Evolutionary conservation across 2,329 filamentous ascomycete species (phyloP).

Genomic region (Colletotrichum spaethianum): DNA sequence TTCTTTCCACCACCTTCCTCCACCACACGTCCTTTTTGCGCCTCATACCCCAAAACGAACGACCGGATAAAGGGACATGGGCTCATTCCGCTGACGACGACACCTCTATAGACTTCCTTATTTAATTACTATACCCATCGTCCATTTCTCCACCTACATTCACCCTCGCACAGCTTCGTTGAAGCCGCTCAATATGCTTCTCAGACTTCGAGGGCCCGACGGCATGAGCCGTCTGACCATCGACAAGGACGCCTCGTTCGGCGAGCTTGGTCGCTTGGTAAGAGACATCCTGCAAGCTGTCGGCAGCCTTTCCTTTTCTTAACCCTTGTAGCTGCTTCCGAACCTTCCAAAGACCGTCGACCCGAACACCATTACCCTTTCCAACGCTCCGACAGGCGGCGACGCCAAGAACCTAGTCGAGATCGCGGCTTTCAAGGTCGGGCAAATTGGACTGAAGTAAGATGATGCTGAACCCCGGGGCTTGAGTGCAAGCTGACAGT

Average conservation of each 20-base stretch:
- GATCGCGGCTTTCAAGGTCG: slow-evolving; percentile 68
- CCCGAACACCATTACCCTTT: slow-evolving; percentile 71
- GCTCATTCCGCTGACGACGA: slow-evolving; percentile 12
- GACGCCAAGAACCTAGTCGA: slow-evolving; percentile 73
- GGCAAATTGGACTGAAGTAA: slow-evolving; percentile 73
- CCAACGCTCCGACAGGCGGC: slow-evolving; percentile 71
- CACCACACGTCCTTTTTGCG: slow-evolving; percentile 13
- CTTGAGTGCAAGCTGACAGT: slow-evolving; percentile 42
- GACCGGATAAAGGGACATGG: slow-evolving; percentile 10
- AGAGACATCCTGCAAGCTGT: slow-evolving; percentile 20
- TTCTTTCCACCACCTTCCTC: slow-evolving; percentile 20
- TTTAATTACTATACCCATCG: slow-evolving; percentile 15
- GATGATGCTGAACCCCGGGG: slow-evolving; percentile 27
- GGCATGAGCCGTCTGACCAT: slow-evolving; percentile 91
- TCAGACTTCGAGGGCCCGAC: slow-evolving; percentile 91
- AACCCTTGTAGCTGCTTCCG: slow-evolving; percentile 63
- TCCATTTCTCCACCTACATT: not conserved
- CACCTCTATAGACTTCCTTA: slow-evolving; percentile 12
- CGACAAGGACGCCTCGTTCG: slow-evolving; percentile 81
- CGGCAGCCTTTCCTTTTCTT: slow-evolving; percentile 43
- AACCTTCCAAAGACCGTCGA: slow-evolving; percentile 75
- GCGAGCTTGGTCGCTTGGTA: slow-evolving; percentile 69
- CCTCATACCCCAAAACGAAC: not conserved
- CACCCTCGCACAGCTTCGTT: slow-evolving; percentile 2
- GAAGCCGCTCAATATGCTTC: slow-evolving; percentile 72